A percentile compares a stretch with the other conserved stretches of the same genome.
These are phyloP conservation scores for Microascus cirrosus DNA, from an alignment of 2,329 filamentous ascomycete genomes.

Conservation along the genomic window DNA sequence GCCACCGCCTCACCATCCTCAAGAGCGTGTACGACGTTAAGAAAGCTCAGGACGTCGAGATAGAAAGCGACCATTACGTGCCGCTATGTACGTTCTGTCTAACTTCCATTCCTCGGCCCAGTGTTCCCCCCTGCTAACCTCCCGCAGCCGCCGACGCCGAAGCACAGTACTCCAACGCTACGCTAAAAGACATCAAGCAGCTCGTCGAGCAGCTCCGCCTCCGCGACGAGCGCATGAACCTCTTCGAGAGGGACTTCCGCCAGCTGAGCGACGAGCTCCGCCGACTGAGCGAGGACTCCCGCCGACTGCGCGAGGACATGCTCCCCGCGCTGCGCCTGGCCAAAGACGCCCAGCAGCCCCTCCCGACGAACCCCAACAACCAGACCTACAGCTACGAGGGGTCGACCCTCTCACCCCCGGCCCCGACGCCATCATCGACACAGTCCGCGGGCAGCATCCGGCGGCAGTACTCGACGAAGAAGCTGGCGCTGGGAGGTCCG, in stretches of 20 bases:
- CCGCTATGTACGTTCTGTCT: conserved; percentile 65
- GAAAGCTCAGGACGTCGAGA: conserved; percentile 79
- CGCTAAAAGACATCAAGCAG: conserved; percentile 84
- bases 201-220: conserved; percentile 82
- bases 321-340: conserved; percentile 80
- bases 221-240: conserved; percentile 79
- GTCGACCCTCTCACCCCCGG: conserved; percentile 30
- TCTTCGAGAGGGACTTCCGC: conserved; percentile 73
- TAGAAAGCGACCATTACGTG: conserved; percentile 89
- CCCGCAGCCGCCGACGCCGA: conserved; percentile 74
- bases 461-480: conserved; percentile 65
- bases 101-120: neutral
- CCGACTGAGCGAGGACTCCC: conserved; percentile 77
- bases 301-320: conserved; percentile 80
- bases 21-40: conserved; percentile 97
- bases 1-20: conserved; percentile 86
- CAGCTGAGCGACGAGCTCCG: conserved; percentile 53
- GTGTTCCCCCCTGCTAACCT: neutral
- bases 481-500: conserved; percentile 43
- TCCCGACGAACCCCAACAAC: conserved; percentile 42
- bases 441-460: conserved; percentile 47
- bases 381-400: conserved; percentile 39
- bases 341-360: conserved; percentile 83
- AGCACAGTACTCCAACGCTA: conserved; percentile 74
- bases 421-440: conserved; percentile 41